Evolutionary conservation across 805 yeast genomes (phyloP).

Genomic region (Candida vartiovaarae): DNA sequence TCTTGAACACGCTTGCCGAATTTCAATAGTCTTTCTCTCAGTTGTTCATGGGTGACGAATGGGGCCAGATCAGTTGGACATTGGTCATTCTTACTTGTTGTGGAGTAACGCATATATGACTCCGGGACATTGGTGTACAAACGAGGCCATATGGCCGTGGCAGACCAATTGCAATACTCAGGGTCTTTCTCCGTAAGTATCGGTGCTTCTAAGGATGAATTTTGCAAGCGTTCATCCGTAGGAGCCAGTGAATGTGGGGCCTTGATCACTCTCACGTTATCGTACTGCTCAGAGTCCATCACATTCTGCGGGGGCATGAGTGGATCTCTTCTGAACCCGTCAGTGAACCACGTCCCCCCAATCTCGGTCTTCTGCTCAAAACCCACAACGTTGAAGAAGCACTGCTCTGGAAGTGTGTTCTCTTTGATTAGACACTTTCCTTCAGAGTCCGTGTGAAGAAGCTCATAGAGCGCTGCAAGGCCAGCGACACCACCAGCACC

Average conservation of each 20-base stretch:
- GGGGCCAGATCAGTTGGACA: conserved; percentile 24
- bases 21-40: conserved; percentile 22
- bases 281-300: conserved; percentile 28
- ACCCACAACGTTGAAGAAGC: conserved; percentile 30
- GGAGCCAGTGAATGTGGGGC: conserved; percentile 12
- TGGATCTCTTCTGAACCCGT: conserved; percentile 17
- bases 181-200: conserved; percentile 21
- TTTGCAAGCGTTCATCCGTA: conserved; percentile 12
- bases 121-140: conserved; percentile 35
- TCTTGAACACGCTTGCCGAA: conserved; percentile 27
- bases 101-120: conserved; percentile 30
- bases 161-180: conserved; percentile 30
- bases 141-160: conserved; percentile 29
- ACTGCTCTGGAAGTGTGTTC: conserved; percentile 6
- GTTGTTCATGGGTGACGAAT: conserved; percentile 31
- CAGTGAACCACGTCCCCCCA: conserved; percentile 41
- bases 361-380: conserved; percentile 36
- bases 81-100: conserved; percentile 22
- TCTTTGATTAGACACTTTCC: conserved; percentile 17
- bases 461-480: conserved; percentile 28
- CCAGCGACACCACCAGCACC: conserved; percentile 38
- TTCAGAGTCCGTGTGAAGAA: conserved; percentile 22
- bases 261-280: conserved; percentile 27
- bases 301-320: conserved; percentile 24
- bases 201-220: conserved; percentile 15